A percentile compares a stretch with the other conserved stretches of the same genome.
Conservation (phyloP, 1,284 basidiomycete species). For the Leccinum insolens region DNA sequence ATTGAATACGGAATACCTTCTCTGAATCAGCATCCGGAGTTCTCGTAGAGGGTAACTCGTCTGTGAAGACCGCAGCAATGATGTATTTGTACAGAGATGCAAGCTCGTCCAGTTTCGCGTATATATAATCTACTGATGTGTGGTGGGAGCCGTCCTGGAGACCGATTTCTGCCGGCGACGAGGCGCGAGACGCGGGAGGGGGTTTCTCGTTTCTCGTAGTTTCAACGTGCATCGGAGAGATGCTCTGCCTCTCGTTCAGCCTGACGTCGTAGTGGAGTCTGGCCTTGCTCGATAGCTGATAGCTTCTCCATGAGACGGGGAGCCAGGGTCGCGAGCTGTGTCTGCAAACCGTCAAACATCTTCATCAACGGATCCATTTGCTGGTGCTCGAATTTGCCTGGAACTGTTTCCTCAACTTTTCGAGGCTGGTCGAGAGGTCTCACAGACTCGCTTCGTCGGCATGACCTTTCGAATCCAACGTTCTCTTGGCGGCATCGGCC, state of each 20-base stretch:
- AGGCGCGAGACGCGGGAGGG: constrained; percentile 4
- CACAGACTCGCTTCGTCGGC: constrained; percentile 11
- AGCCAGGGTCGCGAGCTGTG: constrained; percentile 18
- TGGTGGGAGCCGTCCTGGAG: constrained; percentile 2
- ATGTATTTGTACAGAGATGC: constrained; percentile 20
- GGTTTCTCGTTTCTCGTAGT: constrained; percentile 11
- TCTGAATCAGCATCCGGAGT: constrained; percentile 17
- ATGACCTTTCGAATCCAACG: constrained; percentile 1
- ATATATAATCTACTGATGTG: constrained; percentile 20
- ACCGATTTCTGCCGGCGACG: neutral
- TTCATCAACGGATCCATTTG: constrained; percentile 24
- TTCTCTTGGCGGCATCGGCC: constrained; percentile 4
- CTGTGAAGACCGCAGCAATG: neutral
- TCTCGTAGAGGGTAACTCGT: constrained; percentile 5
- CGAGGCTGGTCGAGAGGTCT: constrained; percentile 26
- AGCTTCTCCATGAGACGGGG: constrained; percentile 32
- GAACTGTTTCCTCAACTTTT: constrained; percentile 23
- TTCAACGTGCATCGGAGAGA: neutral
- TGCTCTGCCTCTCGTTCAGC: constrained; percentile 13
- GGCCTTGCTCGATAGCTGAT: constrained; percentile 29
- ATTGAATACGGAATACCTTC: constrained; percentile 22
- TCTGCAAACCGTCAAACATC: constrained; percentile 29
- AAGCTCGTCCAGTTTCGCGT: constrained; percentile 34
- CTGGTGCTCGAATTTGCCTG: constrained; percentile 16
- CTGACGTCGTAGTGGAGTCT: constrained; percentile 18